Percentiles rank a stretch among this genome's conserved stretches.
These are phyloP conservation scores for Nicotiana rustica DNA, from an alignment of 305 asterid genomes.

Conservation along the genomic window DNA sequence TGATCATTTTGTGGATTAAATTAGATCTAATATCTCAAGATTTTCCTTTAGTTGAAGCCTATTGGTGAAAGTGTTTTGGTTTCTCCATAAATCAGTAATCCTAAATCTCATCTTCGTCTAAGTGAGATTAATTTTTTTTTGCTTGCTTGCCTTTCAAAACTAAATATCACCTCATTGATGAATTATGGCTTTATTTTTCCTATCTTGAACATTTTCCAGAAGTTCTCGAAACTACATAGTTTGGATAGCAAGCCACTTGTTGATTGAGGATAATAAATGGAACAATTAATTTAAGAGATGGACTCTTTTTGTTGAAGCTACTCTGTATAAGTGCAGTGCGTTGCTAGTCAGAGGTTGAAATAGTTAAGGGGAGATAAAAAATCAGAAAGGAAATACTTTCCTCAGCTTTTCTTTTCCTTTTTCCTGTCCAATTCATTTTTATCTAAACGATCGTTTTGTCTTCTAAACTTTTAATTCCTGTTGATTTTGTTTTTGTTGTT, in stretches of 20 bases:
- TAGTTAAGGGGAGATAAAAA: neutral
- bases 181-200: slow-evolving; percentile 2
- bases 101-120: neutral
- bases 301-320: neutral
- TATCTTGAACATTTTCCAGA: neutral
- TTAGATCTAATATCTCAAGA: neutral
- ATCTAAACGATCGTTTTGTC: neutral
- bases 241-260: neutral
- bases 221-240: neutral
- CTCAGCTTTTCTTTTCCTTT: neutral
- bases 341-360: slow-evolving; percentile 7
- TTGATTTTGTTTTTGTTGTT: neutral
- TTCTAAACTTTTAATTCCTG: neutral
- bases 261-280: neutral
- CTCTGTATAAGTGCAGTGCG: neutral
- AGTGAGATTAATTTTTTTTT: neutral
- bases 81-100: neutral
- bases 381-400: slow-evolving; percentile 9
- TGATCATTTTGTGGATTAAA: neutral
- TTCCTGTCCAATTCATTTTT: neutral
- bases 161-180: slow-evolving; percentile 7
- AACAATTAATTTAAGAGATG: neutral
- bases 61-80: slow-evolving; percentile 11
- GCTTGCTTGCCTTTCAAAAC: neutral
- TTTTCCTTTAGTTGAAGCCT: slow-evolving; percentile 9